Base-by-base conservation (phyloP, 805 yeast genomes). In the Starmerella bombicola region DNA sequence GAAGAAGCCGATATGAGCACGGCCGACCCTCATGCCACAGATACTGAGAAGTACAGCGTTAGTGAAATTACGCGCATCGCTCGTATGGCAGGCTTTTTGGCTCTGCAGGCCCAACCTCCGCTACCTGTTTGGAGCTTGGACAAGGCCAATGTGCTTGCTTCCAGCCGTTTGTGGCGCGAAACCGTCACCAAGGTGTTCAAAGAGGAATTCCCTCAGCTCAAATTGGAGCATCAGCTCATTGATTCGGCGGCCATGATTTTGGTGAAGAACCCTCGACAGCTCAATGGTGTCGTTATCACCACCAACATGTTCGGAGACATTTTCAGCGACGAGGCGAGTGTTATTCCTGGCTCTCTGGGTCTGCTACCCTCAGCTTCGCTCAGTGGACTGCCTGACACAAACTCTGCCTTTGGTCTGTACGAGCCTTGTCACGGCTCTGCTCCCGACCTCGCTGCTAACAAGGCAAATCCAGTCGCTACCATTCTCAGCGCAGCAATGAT, bases 381-480 rank as follows among this genome's bases (percentile, higher is more conserved):
- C 57, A 91, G 96, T 3, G 84, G 96, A n/a, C 71, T 91, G 58
- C 98, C 98, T 40, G 95, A 88, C 63, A 75, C 88, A 30, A 86
- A 86, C 70, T 68, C 72, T 37, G 97, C 97, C 1, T 86, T 91
- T 59, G 98, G 98, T 44, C 69, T 91, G 50, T 91, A 91, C 61
- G 98, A 91, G 67, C 97, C 98, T 51, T 88, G 96, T 59, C 98
- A 88, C 61, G 98, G 98, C 35, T 80, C 95, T 35, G 98, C 98
- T 26, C 98, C 98, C 38, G 98, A 88, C 62, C 74, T 88, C 58
- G 77, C 78, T 38, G 68, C 65, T 45, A 83, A 84, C 60, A 80
- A 82, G 66, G 98, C 86, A 44, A 88, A 88, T 65, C 98, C 98
- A 38, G 65, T 88, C 43, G 98, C 97, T 38, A 83, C 96, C 19